phyloP scores from a whole-genome alignment of 1,284 basidiomycete species.

The Cryptococcus wingfieldii region DNA sequence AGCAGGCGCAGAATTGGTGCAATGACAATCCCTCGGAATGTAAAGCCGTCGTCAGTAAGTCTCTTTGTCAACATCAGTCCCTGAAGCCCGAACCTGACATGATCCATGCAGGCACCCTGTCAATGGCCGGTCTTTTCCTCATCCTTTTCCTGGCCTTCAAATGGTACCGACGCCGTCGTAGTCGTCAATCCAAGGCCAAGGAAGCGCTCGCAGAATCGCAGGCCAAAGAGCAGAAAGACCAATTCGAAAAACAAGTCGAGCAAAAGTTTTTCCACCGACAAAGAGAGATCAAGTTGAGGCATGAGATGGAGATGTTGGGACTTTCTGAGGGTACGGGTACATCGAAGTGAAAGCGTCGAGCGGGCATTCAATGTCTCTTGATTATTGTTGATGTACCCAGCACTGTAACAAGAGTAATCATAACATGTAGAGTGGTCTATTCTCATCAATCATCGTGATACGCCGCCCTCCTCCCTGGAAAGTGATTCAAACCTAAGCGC shows the following conservation, averaged over 20 bases:
- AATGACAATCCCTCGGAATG: not conserved
- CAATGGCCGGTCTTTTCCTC: not conserved
- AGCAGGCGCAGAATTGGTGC: constrained; percentile 4
- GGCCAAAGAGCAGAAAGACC: not conserved
- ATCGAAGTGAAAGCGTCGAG: not conserved
- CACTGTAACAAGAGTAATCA: not conserved
- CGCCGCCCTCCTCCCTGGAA: not conserved
- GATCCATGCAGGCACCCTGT: not conserved
- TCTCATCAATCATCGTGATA: not conserved
- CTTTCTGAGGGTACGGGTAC: not conserved
- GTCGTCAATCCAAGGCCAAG: not conserved
- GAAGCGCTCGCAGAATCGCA: not conserved
- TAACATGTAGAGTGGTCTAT: not conserved
- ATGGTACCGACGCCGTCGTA: not conserved
- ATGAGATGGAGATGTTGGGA: constrained; percentile 3
- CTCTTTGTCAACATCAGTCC: not conserved
- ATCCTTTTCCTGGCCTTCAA: not conserved
- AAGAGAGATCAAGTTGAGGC: constrained; percentile 1
- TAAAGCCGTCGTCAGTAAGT: constrained; percentile 4
- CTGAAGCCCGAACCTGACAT: not conserved
- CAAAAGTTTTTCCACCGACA: constrained; percentile 2
- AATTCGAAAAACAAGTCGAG: not conserved
- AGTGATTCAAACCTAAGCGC: not conserved
- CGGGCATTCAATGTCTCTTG: not conserved
- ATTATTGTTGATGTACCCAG: not conserved